Evolutionary conservation across 2,329 filamentous ascomycete genomes (phyloP).

Genomic region (Pseudocercospora pini-densiflorae): DNA sequence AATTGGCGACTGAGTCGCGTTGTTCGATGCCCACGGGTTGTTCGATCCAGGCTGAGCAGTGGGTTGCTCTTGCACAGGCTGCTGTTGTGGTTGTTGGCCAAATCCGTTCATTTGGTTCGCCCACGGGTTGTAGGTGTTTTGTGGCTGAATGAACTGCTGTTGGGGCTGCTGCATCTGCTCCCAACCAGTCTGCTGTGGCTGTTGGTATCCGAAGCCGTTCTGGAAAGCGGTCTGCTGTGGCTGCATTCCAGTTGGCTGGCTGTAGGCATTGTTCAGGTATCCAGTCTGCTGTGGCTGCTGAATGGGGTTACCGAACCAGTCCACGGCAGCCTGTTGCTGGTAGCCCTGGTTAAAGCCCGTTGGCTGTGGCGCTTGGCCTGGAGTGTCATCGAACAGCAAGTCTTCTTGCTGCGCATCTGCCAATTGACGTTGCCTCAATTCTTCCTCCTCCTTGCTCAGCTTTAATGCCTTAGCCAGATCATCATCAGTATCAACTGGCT

Average conservation of each 20-base stretch:
- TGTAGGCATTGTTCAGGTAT: conserved; percentile 69
- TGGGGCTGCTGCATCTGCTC: conserved; percentile 63
- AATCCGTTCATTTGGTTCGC: conserved; percentile 58
- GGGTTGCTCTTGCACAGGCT: conserved; percentile 61
- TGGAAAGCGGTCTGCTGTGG: conserved; percentile 67
- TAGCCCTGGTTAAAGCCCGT: conserved; percentile 97
- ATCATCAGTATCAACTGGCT: conserved; percentile 67
- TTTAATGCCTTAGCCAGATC: conserved; percentile 94
- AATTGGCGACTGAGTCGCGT: conserved; percentile 64
- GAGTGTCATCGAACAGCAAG: conserved; percentile 84
- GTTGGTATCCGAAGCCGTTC: conserved; percentile 66
- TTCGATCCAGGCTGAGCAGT: conserved; percentile 79
- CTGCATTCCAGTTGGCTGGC: conserved; percentile 77
- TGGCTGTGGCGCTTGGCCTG: conserved; percentile 66
- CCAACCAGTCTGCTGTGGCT: conserved; percentile 69
- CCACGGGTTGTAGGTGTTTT: conserved; percentile 62
- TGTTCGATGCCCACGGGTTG: conserved; percentile 82
- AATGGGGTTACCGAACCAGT: conserved; percentile 96
- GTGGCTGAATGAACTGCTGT: conserved; percentile 59
- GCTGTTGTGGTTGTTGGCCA: conserved; percentile 58
- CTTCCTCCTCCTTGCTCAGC: conserved; percentile 93
- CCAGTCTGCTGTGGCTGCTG: conserved; percentile 65
- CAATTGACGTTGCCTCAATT: conserved; percentile 80
- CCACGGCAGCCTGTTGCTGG: conserved; percentile 93
- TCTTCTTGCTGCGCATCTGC: conserved; percentile 79